phyloP scores from a whole-genome alignment of 306 rosid species.

The Pyrus pyrifolia region DNA sequence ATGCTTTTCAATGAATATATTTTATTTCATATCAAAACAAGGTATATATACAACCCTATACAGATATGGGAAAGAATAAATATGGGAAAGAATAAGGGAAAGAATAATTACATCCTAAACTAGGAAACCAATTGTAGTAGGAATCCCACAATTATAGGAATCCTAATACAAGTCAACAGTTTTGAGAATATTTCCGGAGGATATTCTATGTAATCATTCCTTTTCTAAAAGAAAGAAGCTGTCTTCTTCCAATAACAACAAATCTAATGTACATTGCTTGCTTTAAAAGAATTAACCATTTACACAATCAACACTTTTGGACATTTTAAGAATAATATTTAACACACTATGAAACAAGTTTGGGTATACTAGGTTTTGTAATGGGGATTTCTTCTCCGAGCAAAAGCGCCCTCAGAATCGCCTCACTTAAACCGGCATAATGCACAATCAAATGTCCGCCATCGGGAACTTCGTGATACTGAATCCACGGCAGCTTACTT shows the following conservation, averaged over 20 bases:
- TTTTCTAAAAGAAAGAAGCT: not conserved
- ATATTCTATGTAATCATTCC: not conserved
- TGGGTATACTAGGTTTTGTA: constrained; percentile 36
- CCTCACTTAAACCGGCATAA: constrained; percentile 71
- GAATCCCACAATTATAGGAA: no score
- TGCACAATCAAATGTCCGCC: constrained; percentile 92
- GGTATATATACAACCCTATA: no score
- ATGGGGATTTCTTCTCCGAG: constrained; percentile 62
- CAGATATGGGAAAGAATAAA: no score
- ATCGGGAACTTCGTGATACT: constrained; percentile 79
- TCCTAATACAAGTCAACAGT: no score
- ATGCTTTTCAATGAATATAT: no score
- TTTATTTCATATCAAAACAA: no score
- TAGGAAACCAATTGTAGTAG: no score
- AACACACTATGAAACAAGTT: constrained; percentile 19
- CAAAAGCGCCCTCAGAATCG: constrained; percentile 75
- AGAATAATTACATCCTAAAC: no score
- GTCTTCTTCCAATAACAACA: not conserved
- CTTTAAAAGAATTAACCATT: constrained; percentile 19
- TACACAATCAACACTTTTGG: constrained; percentile 8
- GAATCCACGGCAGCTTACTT: constrained; percentile 74
- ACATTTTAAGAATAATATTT: not conserved
- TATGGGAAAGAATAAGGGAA: no score
- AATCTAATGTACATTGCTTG: constrained; percentile 20
- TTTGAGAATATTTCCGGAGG: not conserved